Evolutionary conservation across 768 basidiomycete genomes (phyloP).

Genomic region (Plicaturopsis crispa): DNA sequence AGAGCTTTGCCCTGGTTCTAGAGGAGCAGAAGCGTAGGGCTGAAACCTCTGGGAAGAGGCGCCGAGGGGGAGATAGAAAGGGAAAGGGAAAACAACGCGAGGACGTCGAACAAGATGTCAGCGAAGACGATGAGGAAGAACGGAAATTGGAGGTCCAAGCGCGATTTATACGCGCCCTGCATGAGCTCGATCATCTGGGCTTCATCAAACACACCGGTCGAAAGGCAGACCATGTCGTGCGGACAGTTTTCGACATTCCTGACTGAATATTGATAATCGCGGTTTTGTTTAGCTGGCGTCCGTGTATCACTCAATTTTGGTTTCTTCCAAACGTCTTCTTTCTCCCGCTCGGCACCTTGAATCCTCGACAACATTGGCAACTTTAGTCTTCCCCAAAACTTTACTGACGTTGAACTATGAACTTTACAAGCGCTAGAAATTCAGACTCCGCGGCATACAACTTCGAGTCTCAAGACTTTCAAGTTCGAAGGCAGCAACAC

Average conservation of each 20-base stretch:
- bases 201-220: slow-evolving; percentile 74
- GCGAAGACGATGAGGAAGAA: slow-evolving; percentile 28
- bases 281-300: no score
- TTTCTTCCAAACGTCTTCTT: no score
- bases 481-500: no score
- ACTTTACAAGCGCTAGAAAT: no score
- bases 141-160: slow-evolving; percentile 59
- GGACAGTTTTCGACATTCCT: slow-evolving; percentile 51
- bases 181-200: slow-evolving; percentile 77
- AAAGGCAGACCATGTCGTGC: slow-evolving; percentile 69
- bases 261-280: slow-evolving; percentile 1
- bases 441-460: no score
- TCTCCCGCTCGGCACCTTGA: no score
- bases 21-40: slow-evolving; percentile 41
- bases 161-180: slow-evolving; percentile 70
- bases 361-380: no score
- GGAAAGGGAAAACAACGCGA: slow-evolving; percentile 20
- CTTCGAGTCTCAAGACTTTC: no score
- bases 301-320: no score
- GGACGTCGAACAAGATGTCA: slow-evolving; percentile 15
- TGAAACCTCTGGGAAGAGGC: slow-evolving; percentile 15
- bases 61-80: slow-evolving; percentile 9
- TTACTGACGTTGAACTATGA: no score
- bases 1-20: slow-evolving; percentile 61
- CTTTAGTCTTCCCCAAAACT: no score